These are phyloP conservation scores for Pestalotiopsis sp. DNA, from an alignment of 2,329 filamentous ascomycete species.

Conservation along the genomic window DNA sequence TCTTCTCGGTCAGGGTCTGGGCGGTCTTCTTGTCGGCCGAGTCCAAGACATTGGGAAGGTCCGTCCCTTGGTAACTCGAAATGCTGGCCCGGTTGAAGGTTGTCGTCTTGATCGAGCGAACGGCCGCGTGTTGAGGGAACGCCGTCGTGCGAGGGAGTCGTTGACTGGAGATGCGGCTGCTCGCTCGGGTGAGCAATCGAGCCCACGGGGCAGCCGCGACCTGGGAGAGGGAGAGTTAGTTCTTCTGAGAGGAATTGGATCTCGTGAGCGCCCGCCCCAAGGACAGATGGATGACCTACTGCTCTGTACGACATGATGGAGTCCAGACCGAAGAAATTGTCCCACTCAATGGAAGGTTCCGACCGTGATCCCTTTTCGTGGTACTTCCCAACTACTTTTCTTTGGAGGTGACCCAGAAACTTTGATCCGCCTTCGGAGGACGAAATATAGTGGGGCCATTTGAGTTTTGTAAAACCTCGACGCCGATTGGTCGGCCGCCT, in stretches of 20 bases:
- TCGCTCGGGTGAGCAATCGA: not conserved
- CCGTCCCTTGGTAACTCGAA: not conserved
- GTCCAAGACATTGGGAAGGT: not conserved
- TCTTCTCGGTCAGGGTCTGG: constrained; percentile 91
- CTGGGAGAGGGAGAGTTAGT: not conserved
- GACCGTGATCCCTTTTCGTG: not conserved
- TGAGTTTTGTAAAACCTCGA: not conserved
- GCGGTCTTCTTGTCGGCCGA: constrained; percentile 36
- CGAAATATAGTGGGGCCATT: not conserved
- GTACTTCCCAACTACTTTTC: not conserved
- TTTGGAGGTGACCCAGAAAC: not conserved
- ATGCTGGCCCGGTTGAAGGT: not conserved
- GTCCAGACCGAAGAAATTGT: not conserved
- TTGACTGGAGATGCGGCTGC: not conserved
- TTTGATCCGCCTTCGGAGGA: not conserved
- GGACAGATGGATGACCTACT: not conserved
- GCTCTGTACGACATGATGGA: not conserved
- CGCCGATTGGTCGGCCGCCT: not conserved
- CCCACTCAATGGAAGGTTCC: not conserved
- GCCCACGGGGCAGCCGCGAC: constrained; percentile 1
- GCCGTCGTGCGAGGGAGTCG: not conserved
- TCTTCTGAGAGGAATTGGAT: not conserved
- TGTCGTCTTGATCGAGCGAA: not conserved
- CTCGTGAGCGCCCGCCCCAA: not conserved
- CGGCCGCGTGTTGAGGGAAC: not conserved